phyloP scores from a whole-genome alignment of 208 protist species.

The Trypanosomatidae sp. region DNA sequence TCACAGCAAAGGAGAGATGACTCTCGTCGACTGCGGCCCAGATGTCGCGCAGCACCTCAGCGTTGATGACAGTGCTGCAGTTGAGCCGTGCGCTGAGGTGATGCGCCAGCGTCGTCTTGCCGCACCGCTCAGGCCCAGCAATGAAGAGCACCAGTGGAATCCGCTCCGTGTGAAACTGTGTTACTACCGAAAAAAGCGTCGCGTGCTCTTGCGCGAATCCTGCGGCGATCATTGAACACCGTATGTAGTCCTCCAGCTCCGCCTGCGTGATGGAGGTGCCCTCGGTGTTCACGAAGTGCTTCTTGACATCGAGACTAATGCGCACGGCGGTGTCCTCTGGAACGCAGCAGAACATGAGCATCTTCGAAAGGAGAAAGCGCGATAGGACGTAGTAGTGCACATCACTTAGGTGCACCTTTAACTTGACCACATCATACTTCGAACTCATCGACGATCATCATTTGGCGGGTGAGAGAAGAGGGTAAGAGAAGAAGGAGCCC shows the following conservation, averaged over 20 bases:
- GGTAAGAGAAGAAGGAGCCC: background rate
- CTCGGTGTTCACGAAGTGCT: slow-evolving; percentile 46
- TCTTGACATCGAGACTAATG: slow-evolving; percentile 62
- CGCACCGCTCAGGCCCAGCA: slow-evolving; percentile 30
- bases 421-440: slow-evolving; percentile 69
- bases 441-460: slow-evolving; percentile 40
- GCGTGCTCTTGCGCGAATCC: slow-evolving; percentile 34
- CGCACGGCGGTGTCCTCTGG: slow-evolving; percentile 38
- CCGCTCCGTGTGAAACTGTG: slow-evolving; percentile 44
- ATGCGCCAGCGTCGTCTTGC: slow-evolving; percentile 54
- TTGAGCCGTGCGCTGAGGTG: slow-evolving; percentile 40
- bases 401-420: slow-evolving; percentile 47
- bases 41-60: slow-evolving; percentile 46
- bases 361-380: slow-evolving; percentile 60
- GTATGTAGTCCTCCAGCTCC: slow-evolving; percentile 38
- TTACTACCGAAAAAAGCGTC: slow-evolving; percentile 43
- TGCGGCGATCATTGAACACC: slow-evolving; percentile 26
- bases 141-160: slow-evolving; percentile 59
- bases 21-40: slow-evolving; percentile 20
- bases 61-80: slow-evolving; percentile 56
- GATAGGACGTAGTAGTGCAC: slow-evolving; percentile 69
- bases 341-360: slow-evolving; percentile 64
- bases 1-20: background rate
- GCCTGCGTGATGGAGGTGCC: slow-evolving; percentile 39
- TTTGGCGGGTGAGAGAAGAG: background rate